Base-by-base conservation (phyloP, 352 stramenopile genomes). In the Proteromonas lacertae region DNA sequence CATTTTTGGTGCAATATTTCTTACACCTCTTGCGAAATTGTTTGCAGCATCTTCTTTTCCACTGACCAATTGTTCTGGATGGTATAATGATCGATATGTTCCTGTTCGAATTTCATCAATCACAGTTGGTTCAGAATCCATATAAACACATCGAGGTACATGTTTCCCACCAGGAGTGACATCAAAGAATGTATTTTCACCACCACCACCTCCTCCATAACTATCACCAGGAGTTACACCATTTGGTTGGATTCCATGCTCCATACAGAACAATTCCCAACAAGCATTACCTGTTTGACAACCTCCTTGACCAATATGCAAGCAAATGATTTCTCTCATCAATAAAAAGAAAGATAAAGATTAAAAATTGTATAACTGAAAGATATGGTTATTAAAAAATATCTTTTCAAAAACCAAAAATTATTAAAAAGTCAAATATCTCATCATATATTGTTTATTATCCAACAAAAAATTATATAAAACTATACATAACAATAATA, bases 31-130 rank as follows among this genome's bases (percentile, higher is more conserved):
- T 29, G 71, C 71, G 45, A 62, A 67, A 51, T 67, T 80, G 53
- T 80, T 80, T 16, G 64, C 65, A 0, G 75, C 25, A 63, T 77
- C 56, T 76, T 76, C 43, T 53, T 96, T 93, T 52, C 81, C 83
- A 31, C 66, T 83, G 51, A 96, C 92, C 52, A 95, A 87, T 55
- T 94, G 77, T 47, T 95, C 81, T 3, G 83, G 81, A 52, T 93
- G 80, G 59, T 92, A 96, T 26, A 96, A 53, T 47, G 91, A 68
- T 42, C 71, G 57, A 63, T 92, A 96, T 5, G 72, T 78, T 44
- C 80, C 80, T 14, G 41, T 57, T 44, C 80, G 73, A 21, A 94
- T 69, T 62, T 93, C 76, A 48, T 95, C 80, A 49, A 76, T 90
- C 16, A 93, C 78, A 12, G 58, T 88, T 2, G 80, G 80, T 56